A percentile compares a stretch with the other conserved stretches of the same genome.
Evolutionary conservation across 768 basidiomycete species (phyloP).

Genomic region (Candolleomyces aberdarensis): DNA sequence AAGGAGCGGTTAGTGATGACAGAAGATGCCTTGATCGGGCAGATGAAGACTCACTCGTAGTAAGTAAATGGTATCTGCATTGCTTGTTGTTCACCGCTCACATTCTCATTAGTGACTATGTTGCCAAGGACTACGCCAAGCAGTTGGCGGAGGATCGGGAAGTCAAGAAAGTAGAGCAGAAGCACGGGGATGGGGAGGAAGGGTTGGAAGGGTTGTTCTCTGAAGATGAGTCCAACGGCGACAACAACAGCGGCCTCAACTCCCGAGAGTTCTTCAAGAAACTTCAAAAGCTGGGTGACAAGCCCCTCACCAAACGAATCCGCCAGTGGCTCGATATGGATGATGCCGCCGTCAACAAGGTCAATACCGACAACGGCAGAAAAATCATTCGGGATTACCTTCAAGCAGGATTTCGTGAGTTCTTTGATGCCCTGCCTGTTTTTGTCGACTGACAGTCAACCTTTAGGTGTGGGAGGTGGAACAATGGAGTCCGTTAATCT

Average conservation of each 20-base stretch:
- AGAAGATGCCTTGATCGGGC: not conserved
- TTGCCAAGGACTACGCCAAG: not conserved
- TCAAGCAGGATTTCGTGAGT: not conserved
- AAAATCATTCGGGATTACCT: not conserved
- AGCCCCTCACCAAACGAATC: not conserved
- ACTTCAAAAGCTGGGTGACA: not conserved
- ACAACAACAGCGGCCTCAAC: not conserved
- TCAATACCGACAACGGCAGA: not conserved
- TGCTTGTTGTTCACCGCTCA: not conserved
- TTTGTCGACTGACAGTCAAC: not conserved
- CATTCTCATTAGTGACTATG: not conserved
- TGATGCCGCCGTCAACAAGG: not conserved
- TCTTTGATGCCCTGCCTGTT: not conserved
- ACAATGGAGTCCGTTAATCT: not conserved
- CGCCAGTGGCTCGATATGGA: not conserved
- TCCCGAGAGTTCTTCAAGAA: not conserved
- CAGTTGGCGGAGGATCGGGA: not conserved
- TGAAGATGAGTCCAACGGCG: not conserved
- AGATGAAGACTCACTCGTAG: not conserved
- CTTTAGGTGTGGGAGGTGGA: not conserved
- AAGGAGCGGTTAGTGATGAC: not conserved
- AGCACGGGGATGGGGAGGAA: too few species aligned
- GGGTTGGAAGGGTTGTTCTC: too few species aligned
- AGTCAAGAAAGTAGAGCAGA: not conserved
- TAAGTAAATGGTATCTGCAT: not conserved